Base-by-base conservation (phyloP, 345 rosid species). In the Dipteronia sinensis region DNA sequence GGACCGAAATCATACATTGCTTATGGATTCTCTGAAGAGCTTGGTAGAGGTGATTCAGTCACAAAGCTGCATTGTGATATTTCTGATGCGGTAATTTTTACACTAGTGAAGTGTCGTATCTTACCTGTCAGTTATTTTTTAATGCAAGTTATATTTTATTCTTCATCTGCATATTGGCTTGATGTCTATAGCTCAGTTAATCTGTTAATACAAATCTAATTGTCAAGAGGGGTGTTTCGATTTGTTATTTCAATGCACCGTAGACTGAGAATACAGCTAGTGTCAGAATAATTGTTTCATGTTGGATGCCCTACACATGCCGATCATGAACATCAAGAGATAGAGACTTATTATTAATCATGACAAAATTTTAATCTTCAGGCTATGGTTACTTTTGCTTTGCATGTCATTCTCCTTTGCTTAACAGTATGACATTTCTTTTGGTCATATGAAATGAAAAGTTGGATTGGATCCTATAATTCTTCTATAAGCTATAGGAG, bases 21-120 rank as follows among this genome's bases (percentile, higher is more conserved):
- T 58, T 87, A 88, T 78, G 93, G 93, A 72, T 77, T 86, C 76
- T 67, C 74, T 51, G 77, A 83, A 71, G 93, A 87, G 82, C 83
- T 91, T 84, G 93, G 86, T 7, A 87, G 90, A 61, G 93, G 95
- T 51, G 93, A 88, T 67, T 91, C 90, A 56, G 91, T 91, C n/a
- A 91, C 91, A n/a, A 91, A 84, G 86, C 90, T 91, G 78, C 93
- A 85, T 17, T 91, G 88, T 55, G 90, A 88, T 77, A 83, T 87
- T 87, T 86, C 93, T 64, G 93, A 91, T 81, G 92, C 92, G 81
- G 92, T 90, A 86, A 78, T 46, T 55, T 53, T 38, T 46, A 47
- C 46, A 16, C 56, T 75, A 1, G 23, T 4, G 6, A 68, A 6
- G 0, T 10, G 19, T 63, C 23, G n/a, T 38, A 38, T 5, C 38